Evolutionary conservation across 164 flowering plant species (phyloP).

Genomic region (Aristolochia contorta): DNA sequence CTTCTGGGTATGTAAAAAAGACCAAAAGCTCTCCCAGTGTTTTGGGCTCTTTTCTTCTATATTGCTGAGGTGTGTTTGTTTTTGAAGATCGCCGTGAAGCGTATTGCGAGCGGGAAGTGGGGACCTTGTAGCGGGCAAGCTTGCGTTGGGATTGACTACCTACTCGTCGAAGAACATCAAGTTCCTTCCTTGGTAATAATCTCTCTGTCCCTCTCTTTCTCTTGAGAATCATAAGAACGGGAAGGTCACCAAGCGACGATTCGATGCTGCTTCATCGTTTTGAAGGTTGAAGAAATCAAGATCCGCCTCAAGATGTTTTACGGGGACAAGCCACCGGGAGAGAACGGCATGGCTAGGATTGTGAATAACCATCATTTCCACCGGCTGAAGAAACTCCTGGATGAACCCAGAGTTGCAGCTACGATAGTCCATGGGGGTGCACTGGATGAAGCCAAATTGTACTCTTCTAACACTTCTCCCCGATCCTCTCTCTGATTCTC

Average conservation of each 20-base stretch:
- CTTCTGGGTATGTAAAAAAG: no score
- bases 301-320: conserved; percentile 30
- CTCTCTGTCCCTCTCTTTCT: neutral
- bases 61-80: no score
- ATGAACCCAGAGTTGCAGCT: conserved; percentile 52
- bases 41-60: no score
- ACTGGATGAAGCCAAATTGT: conserved; percentile 53
- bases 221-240: neutral
- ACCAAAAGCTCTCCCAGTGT: no score
- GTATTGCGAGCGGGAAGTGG: conserved; percentile 63
- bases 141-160: conserved; percentile 56
- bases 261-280: neutral
- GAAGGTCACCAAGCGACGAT: neutral
- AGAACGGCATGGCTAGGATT: conserved; percentile 39
- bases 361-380: conserved; percentile 47
- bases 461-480: conserved; percentile 3
- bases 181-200: conserved; percentile 41
- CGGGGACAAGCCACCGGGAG: conserved; percentile 38
- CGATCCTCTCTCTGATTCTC: no score
- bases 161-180: conserved; percentile 43
- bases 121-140: conserved; percentile 59
- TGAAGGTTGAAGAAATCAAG: conserved; percentile 57
- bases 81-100: conserved; percentile 42
- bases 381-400: conserved; percentile 38
- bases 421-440: conserved; percentile 76